These are phyloP conservation scores for Solanum phureja DNA, from an alignment of 257 asterid species.

Conservation along the genomic window DNA sequence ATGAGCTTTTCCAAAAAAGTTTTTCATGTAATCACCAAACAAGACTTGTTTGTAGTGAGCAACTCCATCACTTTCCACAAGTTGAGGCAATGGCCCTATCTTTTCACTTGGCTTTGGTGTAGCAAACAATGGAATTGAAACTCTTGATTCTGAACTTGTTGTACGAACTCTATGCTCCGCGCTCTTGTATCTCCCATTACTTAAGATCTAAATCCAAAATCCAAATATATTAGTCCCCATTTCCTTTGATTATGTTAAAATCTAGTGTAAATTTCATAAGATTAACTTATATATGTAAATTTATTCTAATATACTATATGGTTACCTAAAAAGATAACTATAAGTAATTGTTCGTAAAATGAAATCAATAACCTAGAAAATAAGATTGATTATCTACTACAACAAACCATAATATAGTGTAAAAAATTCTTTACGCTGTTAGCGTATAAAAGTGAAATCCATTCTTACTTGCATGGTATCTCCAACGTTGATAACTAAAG, in stretches of 20 bases:
- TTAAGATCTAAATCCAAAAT: slow-evolving; percentile 10
- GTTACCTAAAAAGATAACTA: not conserved
- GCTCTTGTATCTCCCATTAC: slow-evolving; percentile 32
- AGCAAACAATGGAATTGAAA: slow-evolving; percentile 25
- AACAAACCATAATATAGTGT: not conserved
- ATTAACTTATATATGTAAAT: not conserved
- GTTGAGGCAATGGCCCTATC: slow-evolving; percentile 21
- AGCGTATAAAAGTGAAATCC: not conserved
- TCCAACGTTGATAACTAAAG: slow-evolving; percentile 27
- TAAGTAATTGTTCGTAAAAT: not conserved
- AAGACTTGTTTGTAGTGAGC: slow-evolving; percentile 17
- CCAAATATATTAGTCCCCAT: not conserved
- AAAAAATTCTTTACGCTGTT: not conserved
- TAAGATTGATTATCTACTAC: not conserved
- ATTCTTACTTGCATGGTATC: slow-evolving; percentile 25
- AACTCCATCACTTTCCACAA: slow-evolving; percentile 14
- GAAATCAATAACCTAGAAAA: not conserved
- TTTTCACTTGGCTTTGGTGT: slow-evolving; percentile 12
- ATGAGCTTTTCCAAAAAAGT: slow-evolving; percentile 22
- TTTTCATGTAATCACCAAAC: slow-evolving; percentile 26
- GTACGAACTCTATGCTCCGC: slow-evolving; percentile 34
- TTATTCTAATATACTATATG: not conserved
- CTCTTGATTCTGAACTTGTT: slow-evolving; percentile 23
- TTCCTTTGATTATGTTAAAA: not conserved
- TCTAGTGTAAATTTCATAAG: not conserved